phyloP scores from a whole-genome alignment of 2,329 filamentous ascomycete species.

The Monosporascus sp. region DNA sequence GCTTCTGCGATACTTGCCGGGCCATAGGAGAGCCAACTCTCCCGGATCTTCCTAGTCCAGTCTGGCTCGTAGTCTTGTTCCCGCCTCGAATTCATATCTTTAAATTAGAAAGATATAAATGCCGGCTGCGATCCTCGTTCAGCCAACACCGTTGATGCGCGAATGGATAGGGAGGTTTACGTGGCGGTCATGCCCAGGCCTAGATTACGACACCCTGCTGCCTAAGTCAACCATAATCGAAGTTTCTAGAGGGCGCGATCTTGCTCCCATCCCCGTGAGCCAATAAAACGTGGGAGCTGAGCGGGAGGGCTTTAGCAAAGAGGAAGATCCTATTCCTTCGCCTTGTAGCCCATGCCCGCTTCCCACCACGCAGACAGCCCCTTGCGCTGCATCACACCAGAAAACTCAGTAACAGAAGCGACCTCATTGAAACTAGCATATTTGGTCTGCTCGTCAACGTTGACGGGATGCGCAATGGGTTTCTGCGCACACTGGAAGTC shows the following conservation, averaged over 20 bases:
- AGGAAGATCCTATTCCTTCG: background rate
- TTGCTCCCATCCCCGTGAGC: background rate
- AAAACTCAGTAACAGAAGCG: slow-evolving; percentile 60
- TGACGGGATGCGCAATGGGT: slow-evolving; percentile 30
- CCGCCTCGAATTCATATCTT: too few species aligned
- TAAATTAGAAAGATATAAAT: too few species aligned
- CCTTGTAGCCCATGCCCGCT: slow-evolving; percentile 38
- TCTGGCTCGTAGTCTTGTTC: too few species aligned
- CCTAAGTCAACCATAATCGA: too few species aligned
- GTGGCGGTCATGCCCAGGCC: too few species aligned
- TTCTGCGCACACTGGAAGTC: slow-evolving; percentile 61
- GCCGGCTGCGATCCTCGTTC: too few species aligned
- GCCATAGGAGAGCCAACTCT: background rate
- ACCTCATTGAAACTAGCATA: slow-evolving; percentile 47
- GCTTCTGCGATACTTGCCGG: background rate
- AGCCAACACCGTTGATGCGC: too few species aligned
- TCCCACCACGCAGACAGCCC: slow-evolving; percentile 63
- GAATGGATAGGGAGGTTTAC: too few species aligned
- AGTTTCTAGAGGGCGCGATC: too few species aligned
- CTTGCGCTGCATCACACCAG: slow-evolving; percentile 51
- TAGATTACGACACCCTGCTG: too few species aligned
- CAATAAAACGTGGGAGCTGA: too few species aligned
- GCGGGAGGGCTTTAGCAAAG: background rate
- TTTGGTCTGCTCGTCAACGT: slow-evolving; percentile 5
- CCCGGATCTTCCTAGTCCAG: background rate